Base-by-base conservation (phyloP, 2,329 filamentous ascomycete genomes). In the Fusarium sulawesiense region DNA sequence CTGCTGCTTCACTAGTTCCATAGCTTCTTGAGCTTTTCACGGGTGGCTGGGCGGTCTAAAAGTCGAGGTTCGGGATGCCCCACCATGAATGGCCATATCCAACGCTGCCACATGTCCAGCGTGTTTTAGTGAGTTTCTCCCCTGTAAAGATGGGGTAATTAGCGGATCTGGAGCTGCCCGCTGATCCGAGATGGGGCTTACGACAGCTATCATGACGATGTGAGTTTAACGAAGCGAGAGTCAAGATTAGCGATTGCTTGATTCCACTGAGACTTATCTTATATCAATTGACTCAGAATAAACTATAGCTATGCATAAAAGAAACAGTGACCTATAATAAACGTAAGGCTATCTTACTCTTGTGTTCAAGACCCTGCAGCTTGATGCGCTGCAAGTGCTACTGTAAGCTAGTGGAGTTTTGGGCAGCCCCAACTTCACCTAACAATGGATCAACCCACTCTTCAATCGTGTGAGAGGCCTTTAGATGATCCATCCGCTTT, bases 361-460 rank as follows among this genome's bases (percentile, higher is more conserved):
- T 21, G 9, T 20, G 21, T 50, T 50, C 47, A 34, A n/a, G 47
- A 16, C 60, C 60, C 58, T 63, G 57, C 34, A 62, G 12, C 29
- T 47, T 14, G 46, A 29, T 32, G 48, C 59, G 59, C 48, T 51
- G 56, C 59, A 44, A 50, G 21, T 61, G 40, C 59, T 41, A 46
- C 44, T 42, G 30, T 37, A 40, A 37, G 30, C 42, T 58, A 57
- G 45, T 47, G 45, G 55, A 57, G 45, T 42, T 23, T 23, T 30
- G 27, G 55, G 51, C 51, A 46, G 42, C 42, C 60, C 60, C 45
- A 40, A 56, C 25, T 44, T 54, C 54, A 42, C n/a, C 60, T 55
- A 68, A 44, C 53, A 63, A 63, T 63, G 48, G 60, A 63, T 60
- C 60, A 73, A 71, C 70, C 67, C 67, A 66, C 70, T 47, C 68